phyloP scores from a whole-genome alignment of 2,329 filamentous ascomycete genomes.

The Bipolaris oryzae region DNA sequence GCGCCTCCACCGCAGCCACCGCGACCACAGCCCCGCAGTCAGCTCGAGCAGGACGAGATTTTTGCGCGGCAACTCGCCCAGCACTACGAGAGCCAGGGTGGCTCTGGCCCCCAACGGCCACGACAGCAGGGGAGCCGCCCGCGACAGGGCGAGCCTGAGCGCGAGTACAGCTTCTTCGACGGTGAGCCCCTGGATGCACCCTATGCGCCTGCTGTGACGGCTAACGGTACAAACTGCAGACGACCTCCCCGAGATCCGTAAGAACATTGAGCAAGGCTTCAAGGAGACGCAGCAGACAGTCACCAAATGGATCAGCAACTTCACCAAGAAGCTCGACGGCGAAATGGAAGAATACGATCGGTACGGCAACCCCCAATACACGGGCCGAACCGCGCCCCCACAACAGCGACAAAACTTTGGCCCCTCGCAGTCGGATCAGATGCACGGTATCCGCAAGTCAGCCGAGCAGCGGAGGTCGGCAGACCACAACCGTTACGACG shows the following conservation, averaged over 20 bases:
- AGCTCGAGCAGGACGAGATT: slow-evolving; percentile 87
- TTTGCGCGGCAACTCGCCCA: slow-evolving; percentile 93
- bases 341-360: slow-evolving; percentile 71
- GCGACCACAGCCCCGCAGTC: slow-evolving; percentile 74
- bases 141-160: slow-evolving; percentile 62
- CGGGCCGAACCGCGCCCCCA: slow-evolving; percentile 21
- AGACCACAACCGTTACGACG: slow-evolving; percentile 91
- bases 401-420: slow-evolving; percentile 49
- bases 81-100: slow-evolving; percentile 69
- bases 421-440: slow-evolving; percentile 48
- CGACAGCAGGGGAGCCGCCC: slow-evolving; percentile 50
- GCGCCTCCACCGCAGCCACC: slow-evolving; percentile 78
- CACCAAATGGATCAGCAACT: slow-evolving; percentile 86
- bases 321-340: slow-evolving; percentile 90
- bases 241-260: slow-evolving; percentile 88
- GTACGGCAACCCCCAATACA: slow-evolving; percentile 53
- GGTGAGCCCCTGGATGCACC: slow-evolving; percentile 48
- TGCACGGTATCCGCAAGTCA: slow-evolving; percentile 49
- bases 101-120: slow-evolving; percentile 39
- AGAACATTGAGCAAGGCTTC: slow-evolving; percentile 94
- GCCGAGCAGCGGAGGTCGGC: slow-evolving; percentile 67
- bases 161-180: slow-evolving; percentile 90
- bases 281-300: slow-evolving; percentile 91
- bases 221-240: slow-evolving; percentile 58
- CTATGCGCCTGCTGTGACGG: neutral